Evolutionary conservation across 768 basidiomycete species (phyloP).

Genomic region (Guyanaporus albipodus): DNA sequence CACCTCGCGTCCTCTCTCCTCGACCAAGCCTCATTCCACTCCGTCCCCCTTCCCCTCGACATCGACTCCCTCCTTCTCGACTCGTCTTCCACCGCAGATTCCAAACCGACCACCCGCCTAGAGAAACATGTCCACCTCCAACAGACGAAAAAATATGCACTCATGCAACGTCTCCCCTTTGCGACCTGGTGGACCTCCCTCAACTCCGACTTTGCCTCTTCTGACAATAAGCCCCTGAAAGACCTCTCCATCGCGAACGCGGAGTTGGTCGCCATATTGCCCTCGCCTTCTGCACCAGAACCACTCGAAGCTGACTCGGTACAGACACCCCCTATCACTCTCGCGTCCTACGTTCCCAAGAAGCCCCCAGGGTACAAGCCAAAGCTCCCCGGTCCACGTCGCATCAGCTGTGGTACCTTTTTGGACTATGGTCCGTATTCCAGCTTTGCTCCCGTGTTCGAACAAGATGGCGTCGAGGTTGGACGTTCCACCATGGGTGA

Average conservation of each 20-base stretch:
- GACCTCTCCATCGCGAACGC: constrained; percentile 61
- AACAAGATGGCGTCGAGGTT: constrained; percentile 71
- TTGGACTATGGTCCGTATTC: constrained; percentile 75
- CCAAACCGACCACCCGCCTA: constrained; percentile 18
- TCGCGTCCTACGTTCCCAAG: constrained; percentile 54
- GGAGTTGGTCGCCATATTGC: constrained; percentile 72
- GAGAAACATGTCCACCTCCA: constrained; percentile 28
- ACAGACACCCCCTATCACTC: constrained; percentile 35
- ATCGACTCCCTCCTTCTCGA: constrained; percentile 41
- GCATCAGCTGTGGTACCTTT: constrained; percentile 61
- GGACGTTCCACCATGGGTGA: constrained; percentile 61
- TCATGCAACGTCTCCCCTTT: constrained; percentile 73
- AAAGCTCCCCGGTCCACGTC: constrained; percentile 47
- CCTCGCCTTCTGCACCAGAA: constrained; percentile 43
- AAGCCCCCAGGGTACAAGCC: constrained; percentile 39
- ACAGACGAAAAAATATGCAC: constrained; percentile 58
- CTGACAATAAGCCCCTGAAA: constrained; percentile 41
- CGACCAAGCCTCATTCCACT: constrained; percentile 59
- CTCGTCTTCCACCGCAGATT: constrained; percentile 21
- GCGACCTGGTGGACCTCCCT: constrained; percentile 81
- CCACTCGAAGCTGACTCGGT: constrained; percentile 30
- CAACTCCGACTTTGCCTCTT: constrained; percentile 40
- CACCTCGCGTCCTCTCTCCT: constrained; percentile 67
- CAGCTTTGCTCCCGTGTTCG: constrained; percentile 76
- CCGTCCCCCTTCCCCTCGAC: constrained; percentile 43